Percentiles rank a stretch among this genome's conserved stretches.
phyloP scores from a whole-genome alignment of 306 rosid genomes.

The Dalbergia oliveri region DNA sequence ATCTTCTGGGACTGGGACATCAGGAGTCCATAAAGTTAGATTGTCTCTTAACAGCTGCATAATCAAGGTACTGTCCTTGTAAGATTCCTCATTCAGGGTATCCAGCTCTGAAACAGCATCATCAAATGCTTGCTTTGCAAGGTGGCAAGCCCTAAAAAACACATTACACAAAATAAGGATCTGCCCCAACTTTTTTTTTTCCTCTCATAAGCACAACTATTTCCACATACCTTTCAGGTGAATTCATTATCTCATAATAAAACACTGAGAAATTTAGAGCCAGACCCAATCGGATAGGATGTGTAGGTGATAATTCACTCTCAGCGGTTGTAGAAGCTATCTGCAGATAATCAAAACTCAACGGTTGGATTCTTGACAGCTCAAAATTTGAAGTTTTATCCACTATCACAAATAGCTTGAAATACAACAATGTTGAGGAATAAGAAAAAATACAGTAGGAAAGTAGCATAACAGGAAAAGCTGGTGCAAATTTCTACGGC shows the following conservation, averaged over 20 bases:
- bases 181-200: background rate
- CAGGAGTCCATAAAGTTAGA: constrained; percentile 79
- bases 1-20: constrained; percentile 64
- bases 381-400: constrained; percentile 7
- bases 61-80: constrained; percentile 86
- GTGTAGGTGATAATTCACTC: constrained; percentile 71
- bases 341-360: constrained; percentile 44
- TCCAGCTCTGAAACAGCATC: constrained; percentile 81
- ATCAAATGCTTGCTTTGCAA: constrained; percentile 81
- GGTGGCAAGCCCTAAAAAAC: constrained; percentile 76
- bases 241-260: constrained; percentile 85
- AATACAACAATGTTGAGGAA: background rate
- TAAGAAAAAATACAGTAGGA: constrained; percentile 2
- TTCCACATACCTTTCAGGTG: constrained; percentile 71
- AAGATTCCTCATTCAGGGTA: constrained; percentile 69
- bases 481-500: background rate
- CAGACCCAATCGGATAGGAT: constrained; percentile 81
- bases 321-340: constrained; percentile 73
- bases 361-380: background rate
- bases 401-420: background rate
- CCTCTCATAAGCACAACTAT: constrained; percentile 4
- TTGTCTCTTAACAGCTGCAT: constrained; percentile 87
- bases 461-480: constrained; percentile 1
- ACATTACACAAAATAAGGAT: constrained; percentile 34
- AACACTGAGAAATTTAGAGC: constrained; percentile 84